Conservation (phyloP, 2,329 filamentous ascomycete genomes). For the Diplocarpon mali region DNA sequence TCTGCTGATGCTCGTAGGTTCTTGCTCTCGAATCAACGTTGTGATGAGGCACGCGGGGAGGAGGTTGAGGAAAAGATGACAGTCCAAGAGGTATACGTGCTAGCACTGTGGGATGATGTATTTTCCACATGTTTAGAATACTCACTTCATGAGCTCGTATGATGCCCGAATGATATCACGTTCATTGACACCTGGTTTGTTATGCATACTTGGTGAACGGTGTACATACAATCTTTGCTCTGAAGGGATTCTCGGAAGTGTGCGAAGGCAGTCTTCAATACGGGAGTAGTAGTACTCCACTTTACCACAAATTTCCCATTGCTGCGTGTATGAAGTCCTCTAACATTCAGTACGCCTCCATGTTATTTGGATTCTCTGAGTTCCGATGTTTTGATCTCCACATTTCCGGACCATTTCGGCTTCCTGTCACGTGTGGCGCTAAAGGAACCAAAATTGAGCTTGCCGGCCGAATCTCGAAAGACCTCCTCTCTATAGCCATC, state of each 20-base stretch:
- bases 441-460: background rate
- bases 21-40: constrained; percentile 29
- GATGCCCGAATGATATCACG: background rate
- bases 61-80: too few species aligned
- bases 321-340: too few species aligned
- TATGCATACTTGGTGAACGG: too few species aligned
- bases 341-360: background rate
- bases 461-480: background rate
- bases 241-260: too few species aligned
- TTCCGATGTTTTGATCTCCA: constrained; percentile 1
- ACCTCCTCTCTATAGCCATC: constrained; percentile 9
- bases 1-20: constrained; percentile 21
- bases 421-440: background rate
- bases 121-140: constrained; percentile 1
- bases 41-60: constrained; percentile 5
- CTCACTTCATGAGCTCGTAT: background rate
- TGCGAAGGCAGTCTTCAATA: too few species aligned
- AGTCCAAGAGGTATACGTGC: background rate
- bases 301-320: too few species aligned
- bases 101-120: background rate
- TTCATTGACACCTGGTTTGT: too few species aligned
- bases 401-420: constrained; percentile 1
- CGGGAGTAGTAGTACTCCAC: too few species aligned
- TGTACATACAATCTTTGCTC: too few species aligned
- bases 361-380: background rate